Conservation (phyloP, 768 basidiomycete genomes). For the Russula ochroleuca region DNA sequence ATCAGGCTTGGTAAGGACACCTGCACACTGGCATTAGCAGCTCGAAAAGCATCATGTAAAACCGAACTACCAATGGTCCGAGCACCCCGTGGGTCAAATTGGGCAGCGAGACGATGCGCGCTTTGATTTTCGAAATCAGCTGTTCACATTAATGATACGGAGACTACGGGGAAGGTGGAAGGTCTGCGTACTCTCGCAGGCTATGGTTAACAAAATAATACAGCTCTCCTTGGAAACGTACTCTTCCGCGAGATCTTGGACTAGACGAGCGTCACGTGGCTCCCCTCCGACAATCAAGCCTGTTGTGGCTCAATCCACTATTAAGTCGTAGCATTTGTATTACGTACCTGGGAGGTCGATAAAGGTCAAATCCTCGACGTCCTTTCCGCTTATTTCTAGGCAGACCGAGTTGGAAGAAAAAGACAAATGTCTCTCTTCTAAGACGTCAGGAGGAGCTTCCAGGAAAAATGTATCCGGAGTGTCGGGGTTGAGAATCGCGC, state of each 20-base stretch:
- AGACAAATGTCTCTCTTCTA: conserved; percentile 25
- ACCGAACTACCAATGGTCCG: conserved; percentile 59
- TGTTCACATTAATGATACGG: conserved; percentile 30
- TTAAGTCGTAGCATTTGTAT: not conserved
- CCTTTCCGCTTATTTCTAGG: conserved; percentile 38
- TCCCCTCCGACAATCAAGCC: conserved; percentile 57
- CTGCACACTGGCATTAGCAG: not conserved
- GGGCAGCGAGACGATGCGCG: conserved; percentile 60
- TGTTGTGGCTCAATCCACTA: conserved; percentile 25
- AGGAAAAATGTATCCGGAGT: conserved; percentile 37
- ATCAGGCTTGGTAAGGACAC: conserved; percentile 22
- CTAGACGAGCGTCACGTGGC: conserved; percentile 54
- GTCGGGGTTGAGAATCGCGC: conserved; percentile 59
- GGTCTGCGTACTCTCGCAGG: conserved; percentile 55
- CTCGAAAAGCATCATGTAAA: not conserved
- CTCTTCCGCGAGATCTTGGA: conserved; percentile 50
- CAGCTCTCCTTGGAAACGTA: conserved; percentile 64
- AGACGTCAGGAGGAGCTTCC: conserved; percentile 33
- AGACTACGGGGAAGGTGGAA: not conserved
- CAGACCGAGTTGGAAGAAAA: conserved; percentile 40
- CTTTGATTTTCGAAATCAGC: conserved; percentile 82
- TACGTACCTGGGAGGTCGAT: conserved; percentile 39
- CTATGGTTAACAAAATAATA: conserved; percentile 55
- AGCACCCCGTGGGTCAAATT: conserved; percentile 55
- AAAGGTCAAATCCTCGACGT: conserved; percentile 41